phyloP scores from a whole-genome alignment of 768 basidiomycete species.

The Kondoa malvinella region DNA sequence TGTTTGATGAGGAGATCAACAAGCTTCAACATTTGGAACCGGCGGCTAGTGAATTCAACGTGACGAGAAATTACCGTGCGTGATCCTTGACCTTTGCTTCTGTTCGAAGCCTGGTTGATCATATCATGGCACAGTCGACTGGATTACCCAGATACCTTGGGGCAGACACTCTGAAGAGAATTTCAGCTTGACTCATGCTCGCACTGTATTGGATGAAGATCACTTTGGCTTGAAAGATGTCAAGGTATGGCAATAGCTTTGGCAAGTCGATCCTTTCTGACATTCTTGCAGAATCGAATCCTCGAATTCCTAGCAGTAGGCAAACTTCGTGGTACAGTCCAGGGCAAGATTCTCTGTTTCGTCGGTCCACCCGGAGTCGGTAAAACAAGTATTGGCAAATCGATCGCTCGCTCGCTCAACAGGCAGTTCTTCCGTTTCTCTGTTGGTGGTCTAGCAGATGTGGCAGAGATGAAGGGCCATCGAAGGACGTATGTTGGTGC shows the following conservation, averaged over 20 bases:
- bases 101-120: slow-evolving; percentile 36
- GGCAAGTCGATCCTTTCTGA: background rate
- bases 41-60: slow-evolving; percentile 24
- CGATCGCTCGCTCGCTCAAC: slow-evolving; percentile 74
- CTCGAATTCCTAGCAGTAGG: slow-evolving; percentile 88
- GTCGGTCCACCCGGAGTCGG: slow-evolving; percentile 95
- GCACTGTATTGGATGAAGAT: slow-evolving; percentile 66
- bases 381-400: slow-evolving; percentile 91
- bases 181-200: slow-evolving; percentile 44
- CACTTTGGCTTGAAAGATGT: slow-evolving; percentile 64
- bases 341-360: slow-evolving; percentile 94
- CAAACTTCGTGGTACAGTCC: slow-evolving; percentile 67
- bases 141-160: slow-evolving; percentile 67
- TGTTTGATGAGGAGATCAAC: slow-evolving; percentile 86
- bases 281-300: slow-evolving; percentile 72
- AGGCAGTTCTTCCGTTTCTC: slow-evolving; percentile 92
- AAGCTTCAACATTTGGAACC: slow-evolving; percentile 71
- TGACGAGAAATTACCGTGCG: slow-evolving; percentile 49
- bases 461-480: slow-evolving; percentile 98
- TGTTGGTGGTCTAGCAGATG: slow-evolving; percentile 89
- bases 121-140: slow-evolving; percentile 14
- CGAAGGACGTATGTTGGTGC: slow-evolving; percentile 67
- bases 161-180: slow-evolving; percentile 86
- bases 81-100: slow-evolving; percentile 58
- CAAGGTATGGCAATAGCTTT: background rate